Percentiles rank a stretch among this genome's conserved stretches.
phyloP scores from a whole-genome alignment of 106 monocot genomes.

The Posidonia australis region DNA sequence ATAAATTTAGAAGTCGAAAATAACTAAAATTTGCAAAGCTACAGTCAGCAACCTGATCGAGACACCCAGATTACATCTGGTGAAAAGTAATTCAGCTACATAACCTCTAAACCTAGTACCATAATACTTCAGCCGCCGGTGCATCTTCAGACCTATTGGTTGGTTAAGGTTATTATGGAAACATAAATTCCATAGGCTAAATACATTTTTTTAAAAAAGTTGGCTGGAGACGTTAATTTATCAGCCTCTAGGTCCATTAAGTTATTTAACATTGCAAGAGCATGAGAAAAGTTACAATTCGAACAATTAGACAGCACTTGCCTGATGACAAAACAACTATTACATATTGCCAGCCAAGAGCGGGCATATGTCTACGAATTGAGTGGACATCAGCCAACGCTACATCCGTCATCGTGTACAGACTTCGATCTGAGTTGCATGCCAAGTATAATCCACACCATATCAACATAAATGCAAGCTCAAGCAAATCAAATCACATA shows the following conservation, averaged over 20 bases:
- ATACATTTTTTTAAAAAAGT: too few relatives aligned
- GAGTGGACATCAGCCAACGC: constrained; percentile 61
- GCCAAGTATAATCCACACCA: constrained; percentile 4
- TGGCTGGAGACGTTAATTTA: too few relatives aligned
- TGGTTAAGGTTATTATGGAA: too few relatives aligned
- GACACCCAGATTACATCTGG: too few relatives aligned
- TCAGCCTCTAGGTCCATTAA: not conserved
- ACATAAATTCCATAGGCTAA: too few relatives aligned
- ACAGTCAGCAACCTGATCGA: too few relatives aligned
- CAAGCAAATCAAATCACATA: constrained; percentile 3
- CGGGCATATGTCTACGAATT: constrained; percentile 65
- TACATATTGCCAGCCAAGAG: constrained; percentile 79
- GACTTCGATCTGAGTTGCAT: constrained; percentile 50
- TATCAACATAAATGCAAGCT: not conserved
- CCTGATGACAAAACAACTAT: constrained; percentile 92
- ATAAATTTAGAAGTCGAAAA: too few relatives aligned
- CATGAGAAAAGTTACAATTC: not conserved
- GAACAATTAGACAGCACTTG: constrained; percentile 16
- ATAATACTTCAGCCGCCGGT: too few relatives aligned
- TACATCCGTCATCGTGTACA: constrained; percentile 64
- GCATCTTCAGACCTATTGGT: too few relatives aligned
- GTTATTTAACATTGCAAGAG: not conserved
- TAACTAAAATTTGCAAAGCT: too few relatives aligned
- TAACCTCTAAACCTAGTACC: too few relatives aligned
- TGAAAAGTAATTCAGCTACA: too few relatives aligned